Base-by-base conservation (phyloP, 352 stramenopile genomes). In the Phytophthora fragariaefolia region DNA sequence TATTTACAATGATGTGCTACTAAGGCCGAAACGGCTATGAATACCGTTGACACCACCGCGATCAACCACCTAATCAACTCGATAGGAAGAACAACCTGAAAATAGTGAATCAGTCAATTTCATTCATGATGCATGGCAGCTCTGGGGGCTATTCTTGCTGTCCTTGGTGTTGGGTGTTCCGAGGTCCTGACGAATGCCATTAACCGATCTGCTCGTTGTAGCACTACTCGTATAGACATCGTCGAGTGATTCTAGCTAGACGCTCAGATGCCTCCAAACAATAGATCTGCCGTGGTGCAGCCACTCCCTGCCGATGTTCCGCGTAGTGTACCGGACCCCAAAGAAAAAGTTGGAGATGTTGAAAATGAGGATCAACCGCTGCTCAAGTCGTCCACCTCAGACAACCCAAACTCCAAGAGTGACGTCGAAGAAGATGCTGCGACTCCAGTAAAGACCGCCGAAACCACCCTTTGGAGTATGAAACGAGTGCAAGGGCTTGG, bases 401-500 rank as follows among this genome's bases (percentile, higher is more conserved):
- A 69, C 32, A 38, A 63, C 15, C 26, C 48, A 13, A 34, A n/a
- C 2, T 58, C 58, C 5, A 72, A 50, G 22, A 72, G 64, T 8
- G 64, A 69, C 24, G 38, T 58, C 6, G 58, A 69, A 4, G 36
- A 69, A 4, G 36, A 57, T 22, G 17, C 20, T 1, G 47, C 30
- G 3, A 10, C 36, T 17, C 43, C 60, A 2, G 22, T 64, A 6
- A 63, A 66, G 26, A 27, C 32, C 15, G 30, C 26, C 10, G 34
- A 28, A n/a, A 43, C 17, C 9, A 28, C 24, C 1, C 7, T 43
- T 22, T 70, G n/a, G 60, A 66, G 47, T 58, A 61, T 74, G 38
- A 73, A 74, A 26, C 64, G 73, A 17, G 50, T 73, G 15, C 59
- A 68, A 34, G 79, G 66, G 0, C 71, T 92, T 13, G 65, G 65